A percentile compares a stretch with the other conserved stretches of the same genome.
Evolutionary conservation across 768 basidiomycete species (phyloP).

Genomic region (Calvatia gigantea): DNA sequence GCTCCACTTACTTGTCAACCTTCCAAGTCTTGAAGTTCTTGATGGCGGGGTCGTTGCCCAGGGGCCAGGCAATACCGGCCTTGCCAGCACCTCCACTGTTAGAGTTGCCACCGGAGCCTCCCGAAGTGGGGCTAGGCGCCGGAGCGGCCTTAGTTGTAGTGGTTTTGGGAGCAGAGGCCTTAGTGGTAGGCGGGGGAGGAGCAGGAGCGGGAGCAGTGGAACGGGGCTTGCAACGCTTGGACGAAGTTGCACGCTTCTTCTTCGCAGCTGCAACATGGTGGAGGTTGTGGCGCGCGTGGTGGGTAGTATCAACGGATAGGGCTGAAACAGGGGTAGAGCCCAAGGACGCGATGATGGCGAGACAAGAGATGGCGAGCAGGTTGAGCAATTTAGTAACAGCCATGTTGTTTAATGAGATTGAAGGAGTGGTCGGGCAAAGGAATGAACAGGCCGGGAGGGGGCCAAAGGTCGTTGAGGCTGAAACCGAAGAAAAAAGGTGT

Average conservation of each 20-base stretch:
- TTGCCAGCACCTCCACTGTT: slow-evolving; percentile 33
- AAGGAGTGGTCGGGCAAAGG: slow-evolving; percentile 21
- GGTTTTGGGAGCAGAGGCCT: slow-evolving; percentile 2
- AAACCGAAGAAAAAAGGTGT: background rate
- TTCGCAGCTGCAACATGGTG: slow-evolving; percentile 46
- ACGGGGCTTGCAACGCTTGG: slow-evolving; percentile 57
- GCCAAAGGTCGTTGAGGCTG: slow-evolving; percentile 16
- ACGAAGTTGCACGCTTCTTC: slow-evolving; percentile 43
- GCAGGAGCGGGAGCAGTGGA: slow-evolving; percentile 27
- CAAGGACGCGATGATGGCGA: slow-evolving; percentile 54
- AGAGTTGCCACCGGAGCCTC: background rate
- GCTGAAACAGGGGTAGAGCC: slow-evolving; percentile 47
- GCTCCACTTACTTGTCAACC: slow-evolving; percentile 36
- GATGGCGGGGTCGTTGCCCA: slow-evolving; percentile 47
- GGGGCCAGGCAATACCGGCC: slow-evolving; percentile 67
- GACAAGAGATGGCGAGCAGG: slow-evolving; percentile 53
- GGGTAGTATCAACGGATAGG: slow-evolving; percentile 39
- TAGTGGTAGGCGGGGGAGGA: slow-evolving; percentile 15
- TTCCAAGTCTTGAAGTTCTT: slow-evolving; percentile 44
- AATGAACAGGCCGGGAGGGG: slow-evolving; percentile 24
- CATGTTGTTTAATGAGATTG: slow-evolving; percentile 16
- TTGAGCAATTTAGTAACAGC: slow-evolving; percentile 57
- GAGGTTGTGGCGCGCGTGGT: slow-evolving; percentile 41
- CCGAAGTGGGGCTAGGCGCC: slow-evolving; percentile 15
- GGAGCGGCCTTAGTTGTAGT: slow-evolving; percentile 13